Base-by-base conservation (phyloP, 192 early-diverging fungal species). In the Funneliformis mosseae region DNA sequence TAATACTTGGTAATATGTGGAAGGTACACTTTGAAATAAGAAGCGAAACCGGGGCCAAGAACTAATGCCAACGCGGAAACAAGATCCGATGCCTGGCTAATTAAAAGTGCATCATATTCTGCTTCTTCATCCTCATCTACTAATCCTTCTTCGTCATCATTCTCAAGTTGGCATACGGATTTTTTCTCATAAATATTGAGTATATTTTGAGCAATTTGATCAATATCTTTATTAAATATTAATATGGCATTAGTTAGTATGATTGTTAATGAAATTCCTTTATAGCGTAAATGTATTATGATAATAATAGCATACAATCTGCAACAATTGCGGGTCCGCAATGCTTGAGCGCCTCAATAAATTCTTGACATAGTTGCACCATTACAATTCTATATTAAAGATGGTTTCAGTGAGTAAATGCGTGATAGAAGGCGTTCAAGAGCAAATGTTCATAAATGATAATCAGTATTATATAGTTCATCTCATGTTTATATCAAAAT, bases 71-170 rank as follows among this genome's bases (percentile, higher is more conserved):
- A 83, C 38, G 91, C 92, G 16, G 89, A 94, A 74, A 96, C 92
- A 68, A 95, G 88, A 84, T 97, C 96, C 59, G 92, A 92, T 14
- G 95, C 94, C 5, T 91, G 84, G 74, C 90, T 88, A 66, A 96
- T 94, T 46, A 96, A 87, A 71, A 97, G 71, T 27, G 94, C 91
- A 77, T 96, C 96, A 70, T 90, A 90, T 83, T 97, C 95, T 2
- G 93, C 92, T 83, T 94, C 88, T 69, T 97, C 95, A 69, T 95
- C 95, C 33, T 96, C 93, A 67, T 94, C 95, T 81, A 88, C 79
- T 28, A 86, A 82, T 25, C 89, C 90, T 42, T 89, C 89, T 25
- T 89, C 90, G 64, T 92, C 93, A 23, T 86, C 92, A 59, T 91
- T 88, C 46, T 88, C 89, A 72, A 92, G 90, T 81, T 95, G 94